Evolutionary conservation across 1,139 yeast species (phyloP).

Genomic region (Lodderomyces margitis): DNA sequence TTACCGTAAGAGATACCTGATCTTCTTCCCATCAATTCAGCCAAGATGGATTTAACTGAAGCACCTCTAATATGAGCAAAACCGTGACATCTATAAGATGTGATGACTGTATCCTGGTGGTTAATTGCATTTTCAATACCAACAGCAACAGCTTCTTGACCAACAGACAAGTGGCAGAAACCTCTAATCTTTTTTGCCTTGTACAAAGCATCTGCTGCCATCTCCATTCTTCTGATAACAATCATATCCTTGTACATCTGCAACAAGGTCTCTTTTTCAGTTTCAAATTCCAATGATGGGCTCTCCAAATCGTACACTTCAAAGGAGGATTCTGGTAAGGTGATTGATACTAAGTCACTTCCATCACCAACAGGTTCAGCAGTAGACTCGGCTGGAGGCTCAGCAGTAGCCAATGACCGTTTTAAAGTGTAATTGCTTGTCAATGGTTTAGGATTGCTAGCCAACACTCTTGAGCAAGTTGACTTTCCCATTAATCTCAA

Average conservation of each 20-base stretch:
- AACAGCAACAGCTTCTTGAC: conserved; percentile 98
- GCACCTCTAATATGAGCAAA: conserved; percentile 96
- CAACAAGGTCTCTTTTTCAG: conserved; percentile 75
- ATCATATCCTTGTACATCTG: conserved; percentile 98
- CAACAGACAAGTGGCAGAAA: conserved; percentile 97
- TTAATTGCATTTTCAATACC: conserved; percentile 96
- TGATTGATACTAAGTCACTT: conserved; percentile 47
- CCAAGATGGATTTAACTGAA: conserved; percentile 83
- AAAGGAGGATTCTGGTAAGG: conserved; percentile 75
- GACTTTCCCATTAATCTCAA: conserved; percentile 2
- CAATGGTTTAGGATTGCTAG: conserved; percentile 10
- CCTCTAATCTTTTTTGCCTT: conserved; percentile 98
- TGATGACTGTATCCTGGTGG: conserved; percentile 80
- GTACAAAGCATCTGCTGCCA: conserved; percentile 97
- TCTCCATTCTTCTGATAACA: conserved; percentile 93
- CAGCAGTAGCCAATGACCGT: conserved; percentile 41
- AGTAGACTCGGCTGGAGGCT: conserved; percentile 19
- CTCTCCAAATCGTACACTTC: conserved; percentile 80
- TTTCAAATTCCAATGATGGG: conserved; percentile 70
- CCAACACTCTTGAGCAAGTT: not conserved
- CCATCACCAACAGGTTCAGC: conserved; percentile 2
- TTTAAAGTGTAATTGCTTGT: conserved; percentile 9
- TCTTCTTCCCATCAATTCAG: conserved; percentile 96
- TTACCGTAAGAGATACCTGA: conserved; percentile 94
- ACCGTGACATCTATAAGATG: conserved; percentile 98